Conservation (phyloP, 768 basidiomycete genomes). For the Multifurca ochricompacta region DNA sequence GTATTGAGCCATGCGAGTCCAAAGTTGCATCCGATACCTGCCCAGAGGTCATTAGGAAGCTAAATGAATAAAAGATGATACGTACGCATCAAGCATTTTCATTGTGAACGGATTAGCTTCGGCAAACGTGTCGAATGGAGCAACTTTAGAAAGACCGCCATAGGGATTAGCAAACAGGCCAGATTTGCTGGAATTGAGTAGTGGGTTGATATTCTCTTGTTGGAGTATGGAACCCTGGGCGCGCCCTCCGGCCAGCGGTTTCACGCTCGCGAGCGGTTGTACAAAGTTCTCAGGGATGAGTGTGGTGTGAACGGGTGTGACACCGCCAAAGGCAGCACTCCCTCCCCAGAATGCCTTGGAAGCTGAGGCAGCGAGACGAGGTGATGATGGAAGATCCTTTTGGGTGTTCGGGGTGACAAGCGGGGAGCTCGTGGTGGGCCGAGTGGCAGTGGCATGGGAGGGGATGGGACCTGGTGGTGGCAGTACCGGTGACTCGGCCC, state of each 20-base stretch:
- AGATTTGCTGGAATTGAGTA: slow-evolving; percentile 40
- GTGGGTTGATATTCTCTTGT: slow-evolving; percentile 79
- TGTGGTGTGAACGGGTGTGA: slow-evolving; percentile 80
- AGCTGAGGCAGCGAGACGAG: slow-evolving; percentile 34
- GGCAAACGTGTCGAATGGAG: slow-evolving; percentile 66
- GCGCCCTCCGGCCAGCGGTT: slow-evolving; percentile 16
- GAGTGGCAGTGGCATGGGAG: slow-evolving; percentile 17
- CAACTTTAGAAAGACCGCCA: slow-evolving; percentile 26
- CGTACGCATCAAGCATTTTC: slow-evolving; percentile 76
- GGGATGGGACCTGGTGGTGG: slow-evolving; percentile 40
- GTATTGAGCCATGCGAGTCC: slow-evolving; percentile 82
- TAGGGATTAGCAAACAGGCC: slow-evolving; percentile 27
- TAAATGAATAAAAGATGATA: slow-evolving; percentile 19
- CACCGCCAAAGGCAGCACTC: slow-evolving; percentile 48
- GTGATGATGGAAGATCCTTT: slow-evolving; percentile 67
- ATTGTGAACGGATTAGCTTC: slow-evolving; percentile 79
- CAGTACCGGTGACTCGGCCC: slow-evolving; percentile 33
- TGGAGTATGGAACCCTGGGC: slow-evolving; percentile 31
- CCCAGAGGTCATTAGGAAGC: slow-evolving; percentile 7
- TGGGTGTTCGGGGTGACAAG: slow-evolving; percentile 62
- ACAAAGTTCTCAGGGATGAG: slow-evolving; percentile 55
- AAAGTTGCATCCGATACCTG: slow-evolving; percentile 82
- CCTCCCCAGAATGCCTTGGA: slow-evolving; percentile 75
- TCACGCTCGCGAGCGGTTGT: slow-evolving; percentile 12
- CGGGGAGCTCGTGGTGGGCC: slow-evolving; percentile 23